These are phyloP conservation scores for Nidula niveotomentosa DNA, from an alignment of 1,284 basidiomycete species.

Conservation along the genomic window DNA sequence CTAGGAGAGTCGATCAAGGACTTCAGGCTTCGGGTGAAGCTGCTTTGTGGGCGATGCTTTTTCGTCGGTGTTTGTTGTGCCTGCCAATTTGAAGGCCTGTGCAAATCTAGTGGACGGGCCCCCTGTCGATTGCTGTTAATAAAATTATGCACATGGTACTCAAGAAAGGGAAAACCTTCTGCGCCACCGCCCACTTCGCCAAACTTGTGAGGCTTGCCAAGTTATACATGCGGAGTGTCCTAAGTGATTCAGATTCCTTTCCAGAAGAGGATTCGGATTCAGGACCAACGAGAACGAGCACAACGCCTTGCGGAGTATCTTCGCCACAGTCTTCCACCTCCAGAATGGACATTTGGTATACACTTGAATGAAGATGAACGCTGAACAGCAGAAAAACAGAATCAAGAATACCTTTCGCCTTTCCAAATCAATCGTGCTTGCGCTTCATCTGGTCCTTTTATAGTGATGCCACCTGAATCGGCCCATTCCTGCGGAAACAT, in stretches of 20 bases:
- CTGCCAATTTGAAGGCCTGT: constrained; percentile 49
- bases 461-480: constrained; percentile 41
- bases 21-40: constrained; percentile 60
- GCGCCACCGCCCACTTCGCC: constrained; percentile 68
- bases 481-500: constrained; percentile 72
- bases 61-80: constrained; percentile 49
- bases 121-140: constrained; percentile 35
- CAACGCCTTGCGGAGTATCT: constrained; percentile 68
- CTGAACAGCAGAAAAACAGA: background rate
- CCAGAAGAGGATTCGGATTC: constrained; percentile 42
- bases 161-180: constrained; percentile 44
- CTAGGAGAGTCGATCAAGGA: constrained; percentile 46
- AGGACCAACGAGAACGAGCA: constrained; percentile 69
- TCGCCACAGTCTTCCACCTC: constrained; percentile 64
- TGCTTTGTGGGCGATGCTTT: constrained; percentile 54
- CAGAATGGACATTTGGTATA: constrained; percentile 73
- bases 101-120: constrained; percentile 58
- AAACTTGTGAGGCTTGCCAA: constrained; percentile 70
- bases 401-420: constrained; percentile 64
- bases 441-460: constrained; percentile 69
- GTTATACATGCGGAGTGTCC: constrained; percentile 77
- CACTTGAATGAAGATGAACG: constrained; percentile 41
- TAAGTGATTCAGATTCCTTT: constrained; percentile 49
- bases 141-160: background rate
- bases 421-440: constrained; percentile 65